Evolutionary conservation across 2,329 filamentous ascomycete species (phyloP), one percentile per base, ranked within the genome.

Genomic region (Magnaporthiopsis poae): DNA sequence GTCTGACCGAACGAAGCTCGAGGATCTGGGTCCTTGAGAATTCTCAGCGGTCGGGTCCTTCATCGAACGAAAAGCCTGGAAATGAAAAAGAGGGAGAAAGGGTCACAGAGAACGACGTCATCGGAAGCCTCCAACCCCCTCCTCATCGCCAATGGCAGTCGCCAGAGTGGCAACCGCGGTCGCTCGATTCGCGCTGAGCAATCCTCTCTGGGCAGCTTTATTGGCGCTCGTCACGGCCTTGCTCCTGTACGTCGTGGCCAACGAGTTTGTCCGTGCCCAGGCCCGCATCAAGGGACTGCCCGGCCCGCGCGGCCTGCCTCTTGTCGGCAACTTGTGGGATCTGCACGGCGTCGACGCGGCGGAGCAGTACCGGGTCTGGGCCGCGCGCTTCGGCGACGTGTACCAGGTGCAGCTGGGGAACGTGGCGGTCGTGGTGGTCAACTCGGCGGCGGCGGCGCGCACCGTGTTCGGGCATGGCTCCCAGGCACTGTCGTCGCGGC

Each of bases 381-480:
- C 52, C 64, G 67, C 15, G 60, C 12, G 13, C 2, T 90, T 1
- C 88, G 78, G 77, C 0, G 70, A 73, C 1, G 83, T 86, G 1
- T 87, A 83, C 71, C 84, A 86, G 70, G 82, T 86, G 27, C 80
- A 83, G 71, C 73, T 87, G 8, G 84, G 84, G 0, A 86, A 86
- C 62, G 77, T 85, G 21, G 82, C 83, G 0, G 76, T 86, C 18
- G 78, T 86, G 2, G 79, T 86, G 12, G 79, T 86, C 62, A 86
- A 86, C 71, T 81, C 80, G 7, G 82, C 83, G 0, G 79, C 79
- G 1, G 75, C 82, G 2, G 83, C 83, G 0, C 81, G 79, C 67
- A 74, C 76, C 12, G 75, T 86, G 8, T 84, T 86, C 31, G 63
- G 63, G 13, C 52, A 65, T 68, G 79, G 80, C 2, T 77, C 81